Percentiles rank a stretch among this genome's conserved stretches.
These are phyloP conservation scores for Simplicillium sp. DNA, from an alignment of 2,329 filamentous ascomycete species.

Conservation along the genomic window DNA sequence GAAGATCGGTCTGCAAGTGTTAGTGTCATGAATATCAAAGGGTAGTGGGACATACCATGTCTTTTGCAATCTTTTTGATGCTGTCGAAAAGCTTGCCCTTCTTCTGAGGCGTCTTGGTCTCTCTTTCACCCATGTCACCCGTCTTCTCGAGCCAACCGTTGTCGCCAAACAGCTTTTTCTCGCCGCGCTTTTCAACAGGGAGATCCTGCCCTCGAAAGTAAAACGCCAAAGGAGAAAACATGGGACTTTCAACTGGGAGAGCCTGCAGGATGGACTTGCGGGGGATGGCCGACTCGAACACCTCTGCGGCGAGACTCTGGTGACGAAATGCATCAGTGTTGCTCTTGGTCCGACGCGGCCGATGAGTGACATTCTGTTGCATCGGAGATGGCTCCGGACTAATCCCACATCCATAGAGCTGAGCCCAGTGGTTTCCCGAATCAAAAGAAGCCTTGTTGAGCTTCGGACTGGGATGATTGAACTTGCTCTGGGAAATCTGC, in stretches of 20 bases:
- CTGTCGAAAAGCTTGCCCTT: conserved; percentile 32
- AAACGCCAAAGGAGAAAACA: conserved; percentile 32
- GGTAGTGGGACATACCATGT: conserved; percentile 31
- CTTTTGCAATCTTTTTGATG: conserved; percentile 44
- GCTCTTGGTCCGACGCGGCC: conserved; percentile 18
- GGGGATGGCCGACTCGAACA: conserved; percentile 7
- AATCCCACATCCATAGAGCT: conserved; percentile 11
- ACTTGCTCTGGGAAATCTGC: conserved; percentile 13
- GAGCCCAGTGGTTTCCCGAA: conserved; percentile 12
- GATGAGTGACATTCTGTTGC: conserved; percentile 10
- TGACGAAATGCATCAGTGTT: conserved; percentile 13
- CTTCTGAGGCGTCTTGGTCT: conserved; percentile 21
- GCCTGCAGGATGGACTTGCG: conserved; percentile 4
- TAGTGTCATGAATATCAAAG: conserved; percentile 4
- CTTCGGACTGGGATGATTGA: not conserved
- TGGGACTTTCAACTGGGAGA: conserved; percentile 13
- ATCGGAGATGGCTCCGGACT: conserved; percentile 8
- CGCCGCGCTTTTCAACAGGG: conserved; percentile 27
- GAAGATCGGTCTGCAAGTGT: conserved; percentile 24
- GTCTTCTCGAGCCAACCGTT: conserved; percentile 48
- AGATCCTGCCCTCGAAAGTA: conserved; percentile 30
- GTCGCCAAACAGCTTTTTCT: conserved; percentile 44
- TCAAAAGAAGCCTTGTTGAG: too few species aligned
- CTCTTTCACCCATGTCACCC: conserved; percentile 12
- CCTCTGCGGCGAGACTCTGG: conserved; percentile 1